Evolutionary conservation across 345 rosid genomes (phyloP), one percentile per base, ranked within the genome.

Genomic region (Citrus hindsii): DNA sequence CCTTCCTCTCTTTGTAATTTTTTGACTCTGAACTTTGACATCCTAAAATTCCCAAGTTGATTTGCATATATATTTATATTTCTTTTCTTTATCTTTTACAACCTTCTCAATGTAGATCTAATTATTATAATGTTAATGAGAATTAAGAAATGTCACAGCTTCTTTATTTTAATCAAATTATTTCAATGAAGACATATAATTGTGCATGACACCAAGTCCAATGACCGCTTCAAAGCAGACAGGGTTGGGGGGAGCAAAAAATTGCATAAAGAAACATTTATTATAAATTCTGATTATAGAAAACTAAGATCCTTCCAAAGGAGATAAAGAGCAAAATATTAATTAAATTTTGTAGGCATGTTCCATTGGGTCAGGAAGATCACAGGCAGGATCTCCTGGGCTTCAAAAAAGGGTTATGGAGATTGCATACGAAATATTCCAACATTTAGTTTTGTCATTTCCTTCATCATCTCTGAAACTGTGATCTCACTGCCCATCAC

Each of bases 191-290:
- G 79, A 75, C 83, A 81, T 66, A 85, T 81, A 82, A 81, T 85
- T 85, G 88, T 73, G 87, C 25, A 83, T 80, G 90, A 83, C 90
- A 90, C 76, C 89, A 82, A 84, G 77, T 80, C 78, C 86, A 79
- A 80, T 81, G 90, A 84, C 85, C 83, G 92, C 86, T 88, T 84
- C 87, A 76, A 77, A 72, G 85, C 87, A 84, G 88, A 90, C 88
- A 87, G 65, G 83, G 48, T 79, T 77, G 83, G 85, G 76, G 83
- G 79, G 84, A 66, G 76, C 81, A 69, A 76, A 79, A n/a, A 61
- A 27, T 28, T 72, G 77, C 27, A 73, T 73, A 42, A 71, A 71
- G 46, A 74, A 73, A 77, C 27, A 64, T 9, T 46, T 13, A 51
- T 37, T 64, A 27, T 40, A 12, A 69, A 65, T n/a, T 27, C 19